phyloP scores from a whole-genome alignment of 2,329 filamentous ascomycete genomes.

The Graphium sp. region DNA sequence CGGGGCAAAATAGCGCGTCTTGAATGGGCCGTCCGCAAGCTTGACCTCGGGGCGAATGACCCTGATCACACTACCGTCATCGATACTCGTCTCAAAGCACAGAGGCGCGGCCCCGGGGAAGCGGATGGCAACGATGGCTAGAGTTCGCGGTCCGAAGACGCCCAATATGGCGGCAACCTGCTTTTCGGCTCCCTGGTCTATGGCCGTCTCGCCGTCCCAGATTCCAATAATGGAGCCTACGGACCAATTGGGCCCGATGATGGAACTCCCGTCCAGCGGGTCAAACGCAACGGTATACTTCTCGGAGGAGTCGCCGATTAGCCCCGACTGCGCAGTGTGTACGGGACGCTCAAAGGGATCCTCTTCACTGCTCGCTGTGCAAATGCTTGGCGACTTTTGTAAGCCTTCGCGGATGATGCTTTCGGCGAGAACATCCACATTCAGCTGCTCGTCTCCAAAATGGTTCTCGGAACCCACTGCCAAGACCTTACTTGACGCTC shows the following conservation, averaged over 20 bases:
- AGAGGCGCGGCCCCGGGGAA: constrained; percentile 17
- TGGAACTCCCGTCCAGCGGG: constrained; percentile 45
- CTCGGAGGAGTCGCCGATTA: constrained; percentile 12
- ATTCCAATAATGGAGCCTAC: constrained; percentile 43
- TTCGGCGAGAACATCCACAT: constrained; percentile 38
- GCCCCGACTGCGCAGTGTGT: not conserved
- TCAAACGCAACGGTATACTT: constrained; percentile 44
- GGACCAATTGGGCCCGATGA: constrained; percentile 39
- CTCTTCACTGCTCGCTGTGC: constrained; percentile 41
- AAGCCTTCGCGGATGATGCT: constrained; percentile 25
- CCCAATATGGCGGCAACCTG: constrained; percentile 34
- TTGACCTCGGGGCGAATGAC: constrained; percentile 23
- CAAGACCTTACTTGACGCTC: too few species aligned
- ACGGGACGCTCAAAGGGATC: constrained; percentile 32
- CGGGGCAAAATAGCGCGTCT: constrained; percentile 42
- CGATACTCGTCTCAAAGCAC: constrained; percentile 35
- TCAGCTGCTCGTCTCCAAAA: constrained; percentile 43
- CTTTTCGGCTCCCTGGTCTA: constrained; percentile 16
- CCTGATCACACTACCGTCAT: constrained; percentile 11
- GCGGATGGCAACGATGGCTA: constrained; percentile 35
- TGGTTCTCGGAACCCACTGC: too few species aligned
- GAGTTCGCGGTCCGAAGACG: constrained; percentile 36
- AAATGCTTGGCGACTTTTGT: constrained; percentile 18
- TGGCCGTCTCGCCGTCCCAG: constrained; percentile 32
- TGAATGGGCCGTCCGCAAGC: constrained; percentile 19